These are phyloP conservation scores for Lolium rigidum DNA, from an alignment of 176 grass and related monocot species.

Conservation along the genomic window DNA sequence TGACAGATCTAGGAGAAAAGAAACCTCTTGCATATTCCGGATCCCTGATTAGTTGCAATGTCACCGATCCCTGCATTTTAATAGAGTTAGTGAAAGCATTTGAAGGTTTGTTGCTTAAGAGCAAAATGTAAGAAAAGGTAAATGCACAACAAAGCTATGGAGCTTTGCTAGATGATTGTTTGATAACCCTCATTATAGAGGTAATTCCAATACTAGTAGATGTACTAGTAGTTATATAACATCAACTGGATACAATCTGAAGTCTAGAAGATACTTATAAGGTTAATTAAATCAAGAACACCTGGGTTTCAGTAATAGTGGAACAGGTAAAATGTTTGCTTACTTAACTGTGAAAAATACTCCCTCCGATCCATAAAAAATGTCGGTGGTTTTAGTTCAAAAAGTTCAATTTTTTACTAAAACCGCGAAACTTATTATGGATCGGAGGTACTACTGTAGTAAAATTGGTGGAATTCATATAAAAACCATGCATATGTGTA, in stretches of 20 bases:
- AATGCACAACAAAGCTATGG: constrained; percentile 34
- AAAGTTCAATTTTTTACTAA: too few relatives aligned
- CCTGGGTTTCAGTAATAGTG: background rate
- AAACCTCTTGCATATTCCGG: constrained; percentile 73
- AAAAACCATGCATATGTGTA: constrained; percentile 31
- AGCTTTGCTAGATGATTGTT: constrained; percentile 14
- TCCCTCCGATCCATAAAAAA: too few relatives aligned
- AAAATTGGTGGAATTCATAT: constrained; percentile 22
- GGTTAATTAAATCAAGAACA: constrained; percentile 10
- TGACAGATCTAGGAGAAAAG: constrained; percentile 95
- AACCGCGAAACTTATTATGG: too few relatives aligned
- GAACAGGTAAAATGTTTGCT: constrained; percentile 3
- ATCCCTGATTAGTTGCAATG: constrained; percentile 84
- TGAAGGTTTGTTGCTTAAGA: constrained; percentile 21
- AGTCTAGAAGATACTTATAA: constrained; percentile 18
- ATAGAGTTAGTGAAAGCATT: constrained; percentile 37
- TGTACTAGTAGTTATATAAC: background rate
- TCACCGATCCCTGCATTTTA: constrained; percentile 76
- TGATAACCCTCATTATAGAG: constrained; percentile 15
- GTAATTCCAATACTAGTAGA: background rate
- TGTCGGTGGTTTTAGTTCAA: too few relatives aligned
- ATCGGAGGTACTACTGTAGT: background rate
- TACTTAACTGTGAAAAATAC: background rate
- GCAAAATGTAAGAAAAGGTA: constrained; percentile 30
- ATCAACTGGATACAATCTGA: constrained; percentile 26